Base-by-base conservation (phyloP, 345 rosid genomes). In the Melaleuca quinquenervia region DNA sequence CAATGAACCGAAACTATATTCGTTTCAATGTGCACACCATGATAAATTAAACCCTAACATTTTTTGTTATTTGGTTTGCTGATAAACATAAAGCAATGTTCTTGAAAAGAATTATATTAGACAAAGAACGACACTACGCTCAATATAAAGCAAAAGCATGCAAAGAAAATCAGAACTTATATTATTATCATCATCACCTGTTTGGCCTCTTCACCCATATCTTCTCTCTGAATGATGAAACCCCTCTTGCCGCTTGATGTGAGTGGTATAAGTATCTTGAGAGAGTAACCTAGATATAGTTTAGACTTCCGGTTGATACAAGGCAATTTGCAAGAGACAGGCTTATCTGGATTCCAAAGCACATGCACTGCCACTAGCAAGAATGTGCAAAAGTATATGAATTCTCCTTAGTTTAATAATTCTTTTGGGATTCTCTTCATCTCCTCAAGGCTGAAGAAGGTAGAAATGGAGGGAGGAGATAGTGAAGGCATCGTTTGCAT, bases 121-220 rank as follows among this genome's bases (percentile, higher is more conserved):
- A 36, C 48, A 32, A 36, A 70, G 45, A 70, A 36, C 32, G 48
- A 70, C 3, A 18, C 24, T 70, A 70, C 18, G 78, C 78, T 36
- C 36, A 45, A 70, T 70, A 24, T 32, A 70, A 32, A 10, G 13
- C 7, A 52, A n/a, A 50, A 83, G 44, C 48, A 70, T 36, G 78
- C 78, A 0, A 70, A 18, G 78, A 12, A 83, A 52, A 83, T 52
- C 58, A 50, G 29, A 5, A 82, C 13, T 13, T 36, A 52, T 26
- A 64, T 56, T 32, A 50, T 82, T 20, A 51, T 51, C 32, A 36
- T 21, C 89, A n/a, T 90, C 83, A 94, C 98, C 92, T 92, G 94
- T 88, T 94, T 94, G 56, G 90, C 91, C 89, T 95, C 95, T 88
- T 93, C 97, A 20, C 93, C 95, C 99, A 96, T 96, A 45, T 85